Base-by-base conservation (phyloP, 345 rosid species). In the Noccaea bulbosa region DNA sequence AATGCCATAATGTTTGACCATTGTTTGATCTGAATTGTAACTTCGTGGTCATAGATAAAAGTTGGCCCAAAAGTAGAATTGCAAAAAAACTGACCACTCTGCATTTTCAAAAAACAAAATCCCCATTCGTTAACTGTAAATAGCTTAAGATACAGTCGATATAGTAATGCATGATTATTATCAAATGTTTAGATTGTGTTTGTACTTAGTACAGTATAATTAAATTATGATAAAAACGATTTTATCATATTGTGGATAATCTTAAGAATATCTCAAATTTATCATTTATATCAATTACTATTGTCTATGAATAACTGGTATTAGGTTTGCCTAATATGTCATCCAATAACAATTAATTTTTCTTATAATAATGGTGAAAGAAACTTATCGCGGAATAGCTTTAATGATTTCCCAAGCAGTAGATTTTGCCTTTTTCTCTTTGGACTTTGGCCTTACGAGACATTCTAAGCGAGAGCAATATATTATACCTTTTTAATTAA, bases 61-160 rank as follows among this genome's bases (percentile, higher is more conserved):
- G 75, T 71, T 51, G 39, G 62, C 39, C 47, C 54, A 43, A 52
- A 71, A 53, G 69, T 48, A 52, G 30, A 71, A 44, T 4, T 34
- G 8, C 22, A 62, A 33, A 62, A 5, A 52, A 5, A 20, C 51
- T 71, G 75, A 71, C 69, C 51, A 66, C 33, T 38, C 14, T 15
- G 27, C 45, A 16, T 56, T 40, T 72, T 72, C 65, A 41, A 2
- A 33, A 33, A 20, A 20, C 20, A 17, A 17, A 17, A 17, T 17
- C 20, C 10, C 8, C 24, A 64, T 57, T 64, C 15, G 44, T 38
- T 47, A 14, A 12, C 15, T 27, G 9, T 72, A n/a, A 50, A 65
- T 55, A 5, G 16, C n/a, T 64, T 16, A 35, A 39, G 17, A 53
- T 24, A 8, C 41, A 63, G 35, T 6, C 16, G 3, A 16, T 33